A percentile compares a stretch with the other conserved stretches of the same genome.
Evolutionary conservation across 1,284 basidiomycete genomes (phyloP).

Genomic region (Trametes pubescens): DNA sequence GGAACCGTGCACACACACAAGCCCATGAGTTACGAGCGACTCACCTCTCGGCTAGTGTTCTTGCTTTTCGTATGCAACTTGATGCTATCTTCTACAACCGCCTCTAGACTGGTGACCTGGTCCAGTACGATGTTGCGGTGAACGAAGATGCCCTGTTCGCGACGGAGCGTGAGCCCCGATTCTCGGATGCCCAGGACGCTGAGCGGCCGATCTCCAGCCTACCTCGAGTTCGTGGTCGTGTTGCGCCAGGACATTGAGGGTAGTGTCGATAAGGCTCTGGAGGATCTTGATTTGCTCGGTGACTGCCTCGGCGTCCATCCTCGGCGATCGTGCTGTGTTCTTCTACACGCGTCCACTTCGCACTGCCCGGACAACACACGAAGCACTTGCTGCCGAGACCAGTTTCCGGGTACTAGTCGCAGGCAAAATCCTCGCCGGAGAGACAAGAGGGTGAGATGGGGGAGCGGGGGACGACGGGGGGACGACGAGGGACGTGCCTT

Average conservation of each 20-base stretch:
- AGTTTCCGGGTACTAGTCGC: too few species aligned
- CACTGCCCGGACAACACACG: too few species aligned
- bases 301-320: background rate
- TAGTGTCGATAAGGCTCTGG: background rate
- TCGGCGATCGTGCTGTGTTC: background rate
- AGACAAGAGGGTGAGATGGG: background rate
- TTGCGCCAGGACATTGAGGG: background rate
- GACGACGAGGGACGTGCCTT: too few species aligned
- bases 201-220: background rate
- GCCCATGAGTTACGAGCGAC: too few species aligned
- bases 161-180: background rate
- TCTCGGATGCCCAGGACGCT: too few species aligned
- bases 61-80: background rate
- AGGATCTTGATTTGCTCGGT: background rate
- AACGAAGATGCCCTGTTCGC: background rate
- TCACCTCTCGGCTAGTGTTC: background rate
- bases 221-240: background rate
- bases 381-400: too few species aligned
- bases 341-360: too few species aligned
- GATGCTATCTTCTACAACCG: background rate
- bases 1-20: background rate
- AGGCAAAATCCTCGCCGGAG: too few species aligned
- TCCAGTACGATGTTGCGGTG: conserved; percentile 3
- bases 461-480: too few species aligned
- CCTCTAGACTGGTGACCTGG: background rate